phyloP scores from a whole-genome alignment of 2,329 filamentous ascomycete species.

The Phoma herbarum region DNA sequence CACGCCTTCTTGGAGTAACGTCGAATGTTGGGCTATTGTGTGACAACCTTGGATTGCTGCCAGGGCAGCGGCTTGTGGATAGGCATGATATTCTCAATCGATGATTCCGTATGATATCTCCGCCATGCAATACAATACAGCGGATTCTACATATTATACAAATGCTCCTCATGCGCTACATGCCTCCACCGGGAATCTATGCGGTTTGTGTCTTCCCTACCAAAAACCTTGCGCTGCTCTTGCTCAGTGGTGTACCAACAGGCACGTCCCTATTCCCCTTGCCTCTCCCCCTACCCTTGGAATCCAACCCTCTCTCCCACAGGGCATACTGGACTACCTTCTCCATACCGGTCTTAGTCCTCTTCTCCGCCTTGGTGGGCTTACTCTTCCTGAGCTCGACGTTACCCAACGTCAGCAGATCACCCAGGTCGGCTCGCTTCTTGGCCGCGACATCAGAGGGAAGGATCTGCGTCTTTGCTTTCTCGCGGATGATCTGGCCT shows the following conservation, averaged over 20 bases:
- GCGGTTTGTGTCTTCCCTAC: neutral
- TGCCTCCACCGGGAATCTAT: neutral
- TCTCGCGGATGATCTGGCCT: conserved; percentile 33
- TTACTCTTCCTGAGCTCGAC: conserved; percentile 72
- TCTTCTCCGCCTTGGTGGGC: conserved; percentile 75
- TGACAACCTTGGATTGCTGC: neutral
- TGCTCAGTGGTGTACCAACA: conserved; percentile 11
- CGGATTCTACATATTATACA: neutral
- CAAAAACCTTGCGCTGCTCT: conserved; percentile 9
- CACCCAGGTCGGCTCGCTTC: conserved; percentile 32
- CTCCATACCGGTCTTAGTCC: conserved; percentile 76
- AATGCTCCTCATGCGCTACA: too few relatives aligned
- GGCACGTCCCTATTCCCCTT: conserved; percentile 1
- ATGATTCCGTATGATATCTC: neutral
- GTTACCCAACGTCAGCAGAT: conserved; percentile 61
- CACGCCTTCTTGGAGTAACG: too few relatives aligned
- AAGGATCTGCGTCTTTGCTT: conserved; percentile 6
- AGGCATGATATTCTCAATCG: neutral
- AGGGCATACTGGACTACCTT: conserved; percentile 81
- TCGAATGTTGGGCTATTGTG: neutral
- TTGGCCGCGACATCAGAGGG: neutral
- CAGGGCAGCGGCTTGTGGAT: neutral
- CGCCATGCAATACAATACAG: neutral
- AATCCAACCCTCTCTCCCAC: conserved; percentile 30
- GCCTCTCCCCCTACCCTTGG: neutral